phyloP scores from a whole-genome alignment of 2,329 filamentous ascomycete species.

The Hypomyces perniciosus region DNA sequence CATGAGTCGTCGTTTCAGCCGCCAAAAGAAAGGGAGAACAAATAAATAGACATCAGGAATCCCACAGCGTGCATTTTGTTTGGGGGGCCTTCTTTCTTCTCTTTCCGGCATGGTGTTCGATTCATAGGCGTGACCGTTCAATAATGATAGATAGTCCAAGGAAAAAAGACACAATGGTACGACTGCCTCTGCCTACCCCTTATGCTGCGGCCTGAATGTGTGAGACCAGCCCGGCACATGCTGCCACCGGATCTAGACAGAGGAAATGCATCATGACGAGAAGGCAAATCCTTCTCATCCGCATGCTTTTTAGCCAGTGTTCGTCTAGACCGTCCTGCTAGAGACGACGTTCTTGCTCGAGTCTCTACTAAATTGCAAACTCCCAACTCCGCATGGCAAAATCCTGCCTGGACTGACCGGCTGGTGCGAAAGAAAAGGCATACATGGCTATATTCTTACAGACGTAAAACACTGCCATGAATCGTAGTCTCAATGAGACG shows the following conservation, averaged over 20 bases:
- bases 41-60: constrained; percentile 7
- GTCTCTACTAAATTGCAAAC: constrained; percentile 14
- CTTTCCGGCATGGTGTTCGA: constrained; percentile 11
- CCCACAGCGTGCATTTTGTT: background rate
- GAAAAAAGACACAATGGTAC: constrained; percentile 6
- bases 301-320: constrained; percentile 6
- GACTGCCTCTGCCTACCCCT: constrained; percentile 7
- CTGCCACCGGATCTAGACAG: constrained; percentile 10
- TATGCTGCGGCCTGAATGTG: constrained; percentile 13
- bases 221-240: constrained; percentile 17
- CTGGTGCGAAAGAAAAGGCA: constrained; percentile 5
- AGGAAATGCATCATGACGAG: constrained; percentile 5
- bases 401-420: constrained; percentile 4
- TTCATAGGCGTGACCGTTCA: constrained; percentile 14
- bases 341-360: constrained; percentile 7
- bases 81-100: background rate
- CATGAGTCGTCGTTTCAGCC: constrained; percentile 6
- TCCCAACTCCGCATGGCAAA: constrained; percentile 11
- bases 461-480: background rate
- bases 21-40: background rate
- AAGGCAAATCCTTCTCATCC: background rate
- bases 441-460: background rate
- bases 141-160: constrained; percentile 8
- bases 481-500: constrained; percentile 3
- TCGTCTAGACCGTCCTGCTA: constrained; percentile 6